Base-by-base conservation (phyloP, 192 early-diverging fungal species). In the Dispira simplex region DNA sequence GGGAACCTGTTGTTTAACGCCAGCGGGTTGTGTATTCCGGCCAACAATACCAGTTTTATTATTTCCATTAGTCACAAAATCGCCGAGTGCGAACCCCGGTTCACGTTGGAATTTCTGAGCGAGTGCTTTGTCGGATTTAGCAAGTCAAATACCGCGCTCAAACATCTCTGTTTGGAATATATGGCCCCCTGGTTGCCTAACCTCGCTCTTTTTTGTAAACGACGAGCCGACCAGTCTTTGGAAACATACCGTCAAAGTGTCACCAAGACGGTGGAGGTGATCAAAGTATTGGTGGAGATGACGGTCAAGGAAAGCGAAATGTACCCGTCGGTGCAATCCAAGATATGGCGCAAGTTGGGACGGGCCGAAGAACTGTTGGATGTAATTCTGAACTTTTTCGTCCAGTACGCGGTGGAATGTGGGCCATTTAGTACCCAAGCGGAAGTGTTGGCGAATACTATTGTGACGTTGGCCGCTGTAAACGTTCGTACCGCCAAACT, bases 111-210 rank as follows among this genome's bases (percentile, higher is more conserved):
- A 71, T 88, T 98, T 74, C 67, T 98, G 51, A 81, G 76, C 18
- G 95, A 98, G 76, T 84, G 82, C 59, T 81, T 88, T 74, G 75
- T 85, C 65, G 88, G 90, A 11, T 90, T 96, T 64, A 79, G 80
- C 48, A 86, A 85, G 74, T 82, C 84, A 4, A 78, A 75, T 46
- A 79, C 79, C n/a, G 80, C 81, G 18, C 73, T 89, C 28, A 88
- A 90, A 65, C 83, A 88, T 57, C 78, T 85, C 62, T 87, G 88
- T 43, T 74, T 98, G 56, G 87, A 93, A 67, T 96, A 93, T 71
- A 81, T 96, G 70, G 81, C 83, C 39, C 92, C 93, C 0, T 98
- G 95, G 95, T 65, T 95, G 57, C 67, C 78, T 14, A 92, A 91
- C 64, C 66, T 98, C 48, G 81, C 82, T 1, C 73, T 80, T 64